Evolutionary conservation across 148 eudicot species (phyloP).

Genomic region (Camellia lanceoleosa): DNA sequence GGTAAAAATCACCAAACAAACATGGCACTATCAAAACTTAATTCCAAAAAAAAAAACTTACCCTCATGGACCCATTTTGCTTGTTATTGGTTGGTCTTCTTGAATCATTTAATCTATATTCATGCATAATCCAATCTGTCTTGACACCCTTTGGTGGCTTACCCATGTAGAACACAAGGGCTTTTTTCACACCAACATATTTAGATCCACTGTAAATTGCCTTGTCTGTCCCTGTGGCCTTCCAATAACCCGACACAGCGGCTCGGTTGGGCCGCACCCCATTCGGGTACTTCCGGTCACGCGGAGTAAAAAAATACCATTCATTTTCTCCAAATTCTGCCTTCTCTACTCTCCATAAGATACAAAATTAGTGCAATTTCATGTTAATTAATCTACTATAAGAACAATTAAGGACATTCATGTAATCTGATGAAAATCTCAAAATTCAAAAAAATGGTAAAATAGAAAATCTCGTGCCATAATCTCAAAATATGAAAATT

Average conservation of each 20-base stretch:
- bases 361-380: background rate
- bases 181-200: slow-evolving; percentile 86
- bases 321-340: slow-evolving; percentile 82
- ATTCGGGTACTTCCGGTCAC: slow-evolving; percentile 93
- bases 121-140: slow-evolving; percentile 99
- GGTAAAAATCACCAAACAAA: background rate
- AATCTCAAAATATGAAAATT: no score
- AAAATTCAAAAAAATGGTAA: no score
- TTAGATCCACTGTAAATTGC: slow-evolving; percentile 63
- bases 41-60: slow-evolving; percentile 22
- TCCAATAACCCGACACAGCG: slow-evolving; percentile 91
- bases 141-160: slow-evolving; percentile 87
- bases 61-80: slow-evolving; percentile 89
- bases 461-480: no score
- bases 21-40: background rate
- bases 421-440: background rate
- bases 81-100: slow-evolving; percentile 36
- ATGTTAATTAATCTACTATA: background rate
- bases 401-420: background rate
- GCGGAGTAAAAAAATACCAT: slow-evolving; percentile 91
- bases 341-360: slow-evolving; percentile 47
- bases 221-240: slow-evolving; percentile 96
- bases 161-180: slow-evolving; percentile 90
- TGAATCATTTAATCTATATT: slow-evolving; percentile 61
- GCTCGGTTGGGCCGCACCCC: slow-evolving; percentile 89